Percentiles rank a stretch among this genome's conserved stretches.
phyloP scores from a whole-genome alignment of 768 basidiomycete species.

The Erythrobasidium yunnanense region DNA sequence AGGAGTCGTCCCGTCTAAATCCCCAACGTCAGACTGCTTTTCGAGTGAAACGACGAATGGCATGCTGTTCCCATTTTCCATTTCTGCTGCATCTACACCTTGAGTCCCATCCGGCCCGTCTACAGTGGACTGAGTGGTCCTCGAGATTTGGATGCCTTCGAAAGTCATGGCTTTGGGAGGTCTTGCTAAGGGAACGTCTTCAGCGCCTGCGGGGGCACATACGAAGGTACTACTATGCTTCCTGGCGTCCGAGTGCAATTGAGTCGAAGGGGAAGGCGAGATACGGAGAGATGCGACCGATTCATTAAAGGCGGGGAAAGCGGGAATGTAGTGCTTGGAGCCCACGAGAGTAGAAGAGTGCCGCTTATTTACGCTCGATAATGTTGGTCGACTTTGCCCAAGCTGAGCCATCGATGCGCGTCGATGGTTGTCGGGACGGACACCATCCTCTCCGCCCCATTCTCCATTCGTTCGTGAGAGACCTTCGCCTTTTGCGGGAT shows the following conservation, averaged over 20 bases:
- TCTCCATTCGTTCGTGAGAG: too few relatives aligned
- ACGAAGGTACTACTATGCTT: background rate
- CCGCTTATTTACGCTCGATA: too few relatives aligned
- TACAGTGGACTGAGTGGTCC: background rate
- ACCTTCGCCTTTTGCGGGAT: background rate
- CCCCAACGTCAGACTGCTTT: background rate
- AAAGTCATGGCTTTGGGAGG: background rate
- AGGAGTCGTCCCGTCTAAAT: background rate
- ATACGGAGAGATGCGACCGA: background rate
- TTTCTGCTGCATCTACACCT: background rate
- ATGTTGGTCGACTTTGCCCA: too few relatives aligned
- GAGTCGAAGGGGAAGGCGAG: background rate
- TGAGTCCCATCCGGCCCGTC: background rate
- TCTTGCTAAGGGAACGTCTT: background rate
- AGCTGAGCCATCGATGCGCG: too few relatives aligned
- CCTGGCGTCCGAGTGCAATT: background rate
- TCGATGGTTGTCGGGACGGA: too few relatives aligned
- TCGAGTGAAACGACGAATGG: background rate
- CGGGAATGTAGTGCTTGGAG: background rate
- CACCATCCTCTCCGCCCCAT: too few relatives aligned
- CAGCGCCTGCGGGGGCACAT: background rate
- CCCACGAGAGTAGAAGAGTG: background rate
- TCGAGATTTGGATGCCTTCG: conserved; percentile 7
- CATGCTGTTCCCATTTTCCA: background rate
- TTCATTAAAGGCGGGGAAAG: background rate